These are phyloP conservation scores for Pichia occidentalis DNA, from an alignment of 805 yeast species.

Conservation along the genomic window DNA sequence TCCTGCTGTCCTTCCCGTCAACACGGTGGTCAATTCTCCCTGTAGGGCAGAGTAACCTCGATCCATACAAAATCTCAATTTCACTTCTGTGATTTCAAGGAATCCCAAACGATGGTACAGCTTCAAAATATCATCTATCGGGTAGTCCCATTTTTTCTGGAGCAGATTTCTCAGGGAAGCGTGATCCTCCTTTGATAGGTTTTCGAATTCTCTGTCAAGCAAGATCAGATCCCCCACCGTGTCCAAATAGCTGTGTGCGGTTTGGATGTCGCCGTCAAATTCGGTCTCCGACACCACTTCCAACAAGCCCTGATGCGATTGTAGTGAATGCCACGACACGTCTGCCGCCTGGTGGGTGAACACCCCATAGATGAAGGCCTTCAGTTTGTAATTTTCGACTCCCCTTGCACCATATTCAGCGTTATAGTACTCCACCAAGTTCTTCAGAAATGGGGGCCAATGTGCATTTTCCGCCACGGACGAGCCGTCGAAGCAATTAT, in stretches of 20 bases:
- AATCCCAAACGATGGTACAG: constrained; percentile 36
- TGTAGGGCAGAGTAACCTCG: constrained; percentile 48
- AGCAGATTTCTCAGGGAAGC: constrained; percentile 20
- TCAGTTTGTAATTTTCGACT: constrained; percentile 26
- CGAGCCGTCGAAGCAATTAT: constrained; percentile 46
- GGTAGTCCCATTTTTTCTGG: constrained; percentile 35
- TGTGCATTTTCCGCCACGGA: constrained; percentile 57
- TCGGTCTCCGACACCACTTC: constrained; percentile 44
- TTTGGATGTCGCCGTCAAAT: constrained; percentile 41
- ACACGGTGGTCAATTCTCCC: constrained; percentile 34
- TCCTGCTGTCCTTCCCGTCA: constrained; percentile 10
- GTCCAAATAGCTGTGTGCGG: constrained; percentile 52
- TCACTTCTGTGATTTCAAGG: constrained; percentile 23
- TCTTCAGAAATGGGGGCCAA: constrained; percentile 60
- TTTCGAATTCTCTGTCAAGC: constrained; percentile 33
- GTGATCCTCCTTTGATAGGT: constrained; percentile 16
- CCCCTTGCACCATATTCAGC: constrained; percentile 21
- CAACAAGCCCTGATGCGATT: constrained; percentile 49
- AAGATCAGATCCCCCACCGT: constrained; percentile 58
- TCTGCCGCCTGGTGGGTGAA: constrained; percentile 60
- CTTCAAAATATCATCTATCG: constrained; percentile 37
- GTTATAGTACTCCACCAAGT: constrained; percentile 38
- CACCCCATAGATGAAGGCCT: constrained; percentile 53
- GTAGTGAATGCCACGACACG: constrained; percentile 61
- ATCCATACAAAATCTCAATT: constrained; percentile 43